Evolutionary conservation across 495 filamentous ascomycete species (phyloP).

Genomic region (Neurospora tetrasperma): DNA sequence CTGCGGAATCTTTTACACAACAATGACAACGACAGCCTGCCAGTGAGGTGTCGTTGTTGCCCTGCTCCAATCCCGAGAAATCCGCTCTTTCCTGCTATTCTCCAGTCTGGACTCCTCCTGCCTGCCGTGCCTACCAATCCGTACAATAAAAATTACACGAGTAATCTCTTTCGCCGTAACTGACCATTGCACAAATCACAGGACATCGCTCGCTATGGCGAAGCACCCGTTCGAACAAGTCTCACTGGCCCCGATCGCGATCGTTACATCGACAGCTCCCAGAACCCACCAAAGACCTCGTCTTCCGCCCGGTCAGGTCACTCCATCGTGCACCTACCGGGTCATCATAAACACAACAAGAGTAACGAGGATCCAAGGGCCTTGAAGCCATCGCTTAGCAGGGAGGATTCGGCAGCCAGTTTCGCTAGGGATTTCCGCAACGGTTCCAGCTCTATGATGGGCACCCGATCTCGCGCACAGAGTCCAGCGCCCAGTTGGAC

Average conservation of each 20-base stretch:
- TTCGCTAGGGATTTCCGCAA: conserved; percentile 35
- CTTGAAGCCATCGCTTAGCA: conserved; percentile 52
- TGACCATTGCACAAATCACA: conserved; percentile 20
- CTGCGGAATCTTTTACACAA: background rate
- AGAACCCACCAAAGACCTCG: conserved; percentile 38
- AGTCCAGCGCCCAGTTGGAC: conserved; percentile 67
- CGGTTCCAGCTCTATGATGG: conserved; percentile 29
- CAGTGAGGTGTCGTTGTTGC: background rate
- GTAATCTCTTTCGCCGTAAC: background rate
- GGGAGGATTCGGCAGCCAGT: conserved; percentile 56
- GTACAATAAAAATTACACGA: background rate
- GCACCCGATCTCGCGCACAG: conserved; percentile 46
- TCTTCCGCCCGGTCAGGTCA: conserved; percentile 42
- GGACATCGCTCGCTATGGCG: conserved; percentile 74
- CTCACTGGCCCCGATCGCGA: conserved; percentile 60
- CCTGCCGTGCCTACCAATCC: background rate
- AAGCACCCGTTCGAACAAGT: conserved; percentile 67
- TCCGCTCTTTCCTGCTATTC: background rate
- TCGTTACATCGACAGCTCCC: conserved; percentile 41
- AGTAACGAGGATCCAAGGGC: conserved; percentile 63
- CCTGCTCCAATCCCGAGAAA: background rate
- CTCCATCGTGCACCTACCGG: conserved; percentile 45
- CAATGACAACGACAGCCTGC: background rate
- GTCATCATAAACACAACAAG: conserved; percentile 62
- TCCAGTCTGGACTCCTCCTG: background rate